Evolutionary conservation across 2,329 filamentous ascomycete species (phyloP).

Genomic region (Huntiella abstrusa): DNA sequence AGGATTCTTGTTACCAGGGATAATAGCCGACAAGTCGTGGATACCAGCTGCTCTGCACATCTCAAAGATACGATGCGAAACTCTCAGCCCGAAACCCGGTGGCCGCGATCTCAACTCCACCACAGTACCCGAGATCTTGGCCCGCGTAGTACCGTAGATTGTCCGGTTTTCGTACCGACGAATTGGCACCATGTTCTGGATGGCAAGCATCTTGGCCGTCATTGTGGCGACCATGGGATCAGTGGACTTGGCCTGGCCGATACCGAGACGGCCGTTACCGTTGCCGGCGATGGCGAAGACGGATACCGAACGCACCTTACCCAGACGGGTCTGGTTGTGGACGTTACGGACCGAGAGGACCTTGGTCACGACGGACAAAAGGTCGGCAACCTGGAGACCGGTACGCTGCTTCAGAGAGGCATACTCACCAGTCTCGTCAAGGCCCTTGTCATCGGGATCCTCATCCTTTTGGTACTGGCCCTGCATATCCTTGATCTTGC

Average conservation of each 20-base stretch:
- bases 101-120: constrained; percentile 67
- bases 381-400: constrained; percentile 32
- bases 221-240: constrained; percentile 47
- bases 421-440: constrained; percentile 32
- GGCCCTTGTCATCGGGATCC: constrained; percentile 30
- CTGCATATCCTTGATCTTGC: constrained; percentile 33
- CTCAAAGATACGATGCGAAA: constrained; percentile 82
- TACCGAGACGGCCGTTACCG: constrained; percentile 62
- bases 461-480: constrained; percentile 29
- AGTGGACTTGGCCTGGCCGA: constrained; percentile 77
- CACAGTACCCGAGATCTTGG: constrained; percentile 74
- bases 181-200: constrained; percentile 86
- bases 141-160: constrained; percentile 67
- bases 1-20: constrained; percentile 73
- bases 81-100: constrained; percentile 92
- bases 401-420: constrained; percentile 34
- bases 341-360: constrained; percentile 56
- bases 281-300: constrained; percentile 72
- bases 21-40: constrained; percentile 64
- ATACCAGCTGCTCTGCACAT: constrained; percentile 79
- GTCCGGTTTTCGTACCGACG: constrained; percentile 80
- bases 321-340: constrained; percentile 85
- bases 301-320: constrained; percentile 68
- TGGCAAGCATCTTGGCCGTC: constrained; percentile 64
- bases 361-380: constrained; percentile 45